These are phyloP conservation scores for Mortierella polycephala DNA, from an alignment of 371 early-diverging fungal species.

Conservation along the genomic window DNA sequence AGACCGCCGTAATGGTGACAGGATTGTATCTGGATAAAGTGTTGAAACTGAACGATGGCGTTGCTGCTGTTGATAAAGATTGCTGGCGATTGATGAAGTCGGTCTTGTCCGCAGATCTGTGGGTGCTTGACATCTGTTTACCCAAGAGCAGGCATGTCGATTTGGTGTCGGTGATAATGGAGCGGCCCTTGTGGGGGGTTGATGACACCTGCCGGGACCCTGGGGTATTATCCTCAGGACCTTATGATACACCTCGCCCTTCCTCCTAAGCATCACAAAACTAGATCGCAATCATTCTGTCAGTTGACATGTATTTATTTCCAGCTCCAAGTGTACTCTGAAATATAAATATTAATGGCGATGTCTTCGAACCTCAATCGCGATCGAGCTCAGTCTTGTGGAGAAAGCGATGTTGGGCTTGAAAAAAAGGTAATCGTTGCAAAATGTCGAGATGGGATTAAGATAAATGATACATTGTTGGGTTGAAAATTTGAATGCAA, in stretches of 20 bases:
- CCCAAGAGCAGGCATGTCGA: background rate
- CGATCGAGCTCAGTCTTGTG: background rate
- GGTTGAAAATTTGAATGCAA: too few species aligned
- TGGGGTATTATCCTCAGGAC: constrained; percentile 25
- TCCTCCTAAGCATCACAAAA: constrained; percentile 49
- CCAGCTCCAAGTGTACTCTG: background rate
- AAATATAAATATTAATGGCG: too few species aligned
- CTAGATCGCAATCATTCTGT: background rate
- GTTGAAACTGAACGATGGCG: background rate
- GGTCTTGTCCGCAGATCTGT: background rate
- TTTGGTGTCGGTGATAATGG: background rate
- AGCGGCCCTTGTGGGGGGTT: background rate
- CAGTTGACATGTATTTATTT: background rate
- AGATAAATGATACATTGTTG: too few species aligned
- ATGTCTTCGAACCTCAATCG: background rate
- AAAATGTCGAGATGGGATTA: too few species aligned
- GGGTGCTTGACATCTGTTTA: background rate
- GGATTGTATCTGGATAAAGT: background rate
- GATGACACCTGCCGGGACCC: constrained; percentile 1
- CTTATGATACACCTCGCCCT: constrained; percentile 36
- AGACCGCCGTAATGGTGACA: background rate
- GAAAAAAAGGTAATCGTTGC: too few species aligned
- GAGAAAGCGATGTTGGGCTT: background rate
- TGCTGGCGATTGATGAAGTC: background rate
- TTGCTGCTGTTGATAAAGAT: background rate